Evolutionary conservation across 192 early-diverging fungal species (phyloP), one percentile per base, ranked within the genome.

Genomic region (Geranomyces michiganensis): DNA sequence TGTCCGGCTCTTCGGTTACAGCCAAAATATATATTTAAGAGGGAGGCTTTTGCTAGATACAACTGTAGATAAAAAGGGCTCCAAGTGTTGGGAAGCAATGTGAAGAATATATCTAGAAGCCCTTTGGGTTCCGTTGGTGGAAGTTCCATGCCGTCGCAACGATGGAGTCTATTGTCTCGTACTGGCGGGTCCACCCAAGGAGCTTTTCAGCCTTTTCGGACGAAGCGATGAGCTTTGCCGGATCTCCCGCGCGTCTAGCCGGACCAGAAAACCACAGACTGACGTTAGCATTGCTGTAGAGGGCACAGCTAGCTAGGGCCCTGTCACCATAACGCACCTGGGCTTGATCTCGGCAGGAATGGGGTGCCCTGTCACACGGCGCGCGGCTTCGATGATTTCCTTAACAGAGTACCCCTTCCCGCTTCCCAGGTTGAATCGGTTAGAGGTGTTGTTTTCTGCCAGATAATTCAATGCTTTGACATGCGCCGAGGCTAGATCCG

Each of bases 391-490:
- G 62, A 98, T 87, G 78, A 98, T 93, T 76, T 98, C 89, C 64
- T 92, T 81, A 68, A 98, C 96, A 7, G 93, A 91, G 85, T 90
- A 94, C 21, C 96, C 96, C n/a, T 86, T 80, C 61, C 96, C 96
- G 15, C 90, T 90, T 30, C 95, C 96, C 21, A 98, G 77, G 76
- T 98, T 98, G 67, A 93, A 98, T n/a, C 88, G 80, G 67, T 87
- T 84, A 69, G 83, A 88, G 19, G 79, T 81, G 67, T 87, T 86
- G 33, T 88, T 72, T 48, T 74, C 76, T 45, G 78, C 81, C 65
- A 98, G 77, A 62, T 95, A 91, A 58, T 89, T 84, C 21, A 98
- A 76, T 0, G 96, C 51, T 15, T 55, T 55, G 21, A 55, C 90
- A 70, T 98, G 96, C 7, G 91, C 95, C 55, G 89, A 84, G 19